Evolutionary conservation across 805 yeast genomes (phyloP), one percentile per base, ranked within the genome.

Genomic region (Debaryomyces maramus): DNA sequence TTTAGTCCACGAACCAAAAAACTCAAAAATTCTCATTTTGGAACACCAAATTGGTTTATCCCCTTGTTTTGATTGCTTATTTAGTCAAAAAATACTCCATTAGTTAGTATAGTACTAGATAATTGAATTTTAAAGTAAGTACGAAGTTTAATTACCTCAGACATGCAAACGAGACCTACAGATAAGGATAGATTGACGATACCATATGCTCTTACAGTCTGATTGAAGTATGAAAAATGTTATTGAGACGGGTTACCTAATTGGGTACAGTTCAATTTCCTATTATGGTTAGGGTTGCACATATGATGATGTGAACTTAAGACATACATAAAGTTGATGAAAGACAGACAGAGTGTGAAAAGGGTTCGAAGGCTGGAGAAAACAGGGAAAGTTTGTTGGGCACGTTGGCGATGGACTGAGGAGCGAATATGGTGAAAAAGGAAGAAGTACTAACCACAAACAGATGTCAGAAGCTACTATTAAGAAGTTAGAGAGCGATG

Each of bases 381-480:
- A n/a, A n/a, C n/a, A n/a, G n/a, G n/a, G n/a, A n/a, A n/a, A n/a
- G n/a, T n/a, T n/a, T n/a, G n/a, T n/a, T n/a, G n/a, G n/a, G n/a
- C n/a, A n/a, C n/a, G n/a, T n/a, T n/a, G n/a, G n/a, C n/a, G n/a
- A n/a, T n/a, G n/a, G n/a, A n/a, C n/a, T n/a, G n/a, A n/a, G n/a
- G n/a, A n/a, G n/a, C n/a, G n/a, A n/a, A n/a, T n/a, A n/a, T n/a
- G n/a, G n/a, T n/a, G n/a, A n/a, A n/a, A n/a, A n/a, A n/a, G n/a
- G n/a, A n/a, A n/a, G n/a, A n/a, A 24, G 23, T 38, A 33, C 36
- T 27, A 33, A 26, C 33, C 14, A 21, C 13, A 41, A 32, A 15
- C 34, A 50, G 51, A 65, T 68, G 74, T 67, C 73, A 46, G 68
- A 63, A 48, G 67, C 61, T 47, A 61, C 67, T 31, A 70, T 67